Evolutionary conservation across 2,329 filamentous ascomycete species (phyloP), one percentile per base, ranked within the genome.

Genomic region (Trichoderma afroharzianum): DNA sequence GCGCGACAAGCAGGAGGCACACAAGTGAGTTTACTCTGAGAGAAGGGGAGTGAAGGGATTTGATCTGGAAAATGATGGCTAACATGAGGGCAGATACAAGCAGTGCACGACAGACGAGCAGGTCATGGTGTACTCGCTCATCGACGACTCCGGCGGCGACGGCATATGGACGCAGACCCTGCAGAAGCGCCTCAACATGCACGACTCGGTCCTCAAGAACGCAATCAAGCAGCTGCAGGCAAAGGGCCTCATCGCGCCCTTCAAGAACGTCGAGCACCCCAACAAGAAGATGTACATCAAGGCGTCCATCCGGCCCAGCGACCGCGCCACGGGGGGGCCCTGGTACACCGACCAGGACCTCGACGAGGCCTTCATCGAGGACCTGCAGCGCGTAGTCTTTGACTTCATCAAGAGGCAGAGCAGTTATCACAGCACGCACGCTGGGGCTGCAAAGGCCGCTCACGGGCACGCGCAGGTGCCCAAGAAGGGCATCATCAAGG

Each of bases 241-340:
- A 50, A 95, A 94, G 80, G 90, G 90, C 43, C 90, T 97, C 79
- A 94, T 99, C 80, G 92, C 93, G 77, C 90, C 91, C 71, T 94
- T 98, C 83, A 96, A 95, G 83, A 96, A 92, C 81, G 94, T 97
- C 82, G 94, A 97, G 83, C 91, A 93, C 78, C 93, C 94, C 32
- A 93, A 91, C 75, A 92, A 96, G 79, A 97, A 97, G 83, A 97
- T 97, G 88, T 99, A 96, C 86, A 97, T 99, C 87, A 91, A 97
- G 78, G 90, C 91, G 68, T 91, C 91, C 74, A 88, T 99, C 73
- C 89, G 90, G 12, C 95, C 96, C 0, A 93, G 92, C 68, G 95
- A 98, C 73, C 92, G 96, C 73, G 93, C 97, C 61, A 97, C 94
- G 0, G 96, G 96, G 62, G 96, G 96, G 2, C 92, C 94, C 9